Percentiles rank a stretch among this genome's conserved stretches.
Evolutionary conservation across 2,329 filamentous ascomycete species (phyloP).

Genomic region (Grosmannia clavigera): DNA sequence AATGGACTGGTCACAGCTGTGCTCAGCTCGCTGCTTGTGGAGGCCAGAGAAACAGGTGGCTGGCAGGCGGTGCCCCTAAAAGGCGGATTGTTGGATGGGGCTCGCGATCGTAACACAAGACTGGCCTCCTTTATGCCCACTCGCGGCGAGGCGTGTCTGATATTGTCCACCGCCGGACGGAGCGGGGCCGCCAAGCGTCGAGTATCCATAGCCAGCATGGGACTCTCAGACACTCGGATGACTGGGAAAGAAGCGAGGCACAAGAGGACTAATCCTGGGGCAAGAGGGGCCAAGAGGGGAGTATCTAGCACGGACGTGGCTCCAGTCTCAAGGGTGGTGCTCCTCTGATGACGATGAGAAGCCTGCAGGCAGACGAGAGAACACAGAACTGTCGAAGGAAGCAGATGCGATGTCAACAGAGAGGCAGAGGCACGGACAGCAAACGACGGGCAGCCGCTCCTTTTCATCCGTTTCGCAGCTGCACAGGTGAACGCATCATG

Average conservation of each 20-base stretch:
- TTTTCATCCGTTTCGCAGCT: conserved; percentile 1
- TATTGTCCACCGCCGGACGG: conserved; percentile 2
- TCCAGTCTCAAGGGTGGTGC: background rate
- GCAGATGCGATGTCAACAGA: background rate
- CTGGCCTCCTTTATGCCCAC: conserved; percentile 1
- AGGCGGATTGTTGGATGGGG: background rate
- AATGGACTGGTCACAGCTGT: background rate
- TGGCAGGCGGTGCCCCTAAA: background rate
- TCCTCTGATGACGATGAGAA: background rate
- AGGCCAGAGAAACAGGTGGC: background rate
- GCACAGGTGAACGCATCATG: background rate
- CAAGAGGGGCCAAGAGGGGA: background rate
- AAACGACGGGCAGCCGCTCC: background rate
- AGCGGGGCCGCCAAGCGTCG: conserved; percentile 5
- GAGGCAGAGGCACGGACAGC: background rate
- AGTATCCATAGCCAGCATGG: conserved; percentile 6
- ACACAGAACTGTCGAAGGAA: background rate
- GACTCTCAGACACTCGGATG: background rate
- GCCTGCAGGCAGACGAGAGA: background rate
- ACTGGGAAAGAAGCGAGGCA: background rate
- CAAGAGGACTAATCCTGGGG: too few species aligned
- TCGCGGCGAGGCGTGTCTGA: background rate
- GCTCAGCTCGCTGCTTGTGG: background rate
- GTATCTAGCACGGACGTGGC: background rate
- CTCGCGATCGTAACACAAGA: background rate